Evolutionary conservation across 192 early-diverging fungal genomes (phyloP).

Genomic region (Coemansia sp.): DNA sequence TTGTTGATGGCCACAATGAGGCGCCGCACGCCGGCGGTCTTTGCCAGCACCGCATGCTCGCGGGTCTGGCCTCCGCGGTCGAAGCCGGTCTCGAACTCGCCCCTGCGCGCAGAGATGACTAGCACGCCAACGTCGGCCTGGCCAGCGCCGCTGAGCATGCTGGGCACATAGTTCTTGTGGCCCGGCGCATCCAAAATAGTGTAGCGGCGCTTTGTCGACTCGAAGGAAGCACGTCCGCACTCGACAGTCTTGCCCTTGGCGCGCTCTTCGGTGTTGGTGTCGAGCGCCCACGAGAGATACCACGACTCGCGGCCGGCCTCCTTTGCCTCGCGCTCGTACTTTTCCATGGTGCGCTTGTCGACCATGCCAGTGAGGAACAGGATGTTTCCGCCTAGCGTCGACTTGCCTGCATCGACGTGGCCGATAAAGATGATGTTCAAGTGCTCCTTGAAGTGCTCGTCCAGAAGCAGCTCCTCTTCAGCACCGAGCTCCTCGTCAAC

Average conservation of each 20-base stretch:
- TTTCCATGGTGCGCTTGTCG: constrained; percentile 99
- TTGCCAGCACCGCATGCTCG: constrained; percentile 96
- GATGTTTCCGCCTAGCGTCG: constrained; percentile 98
- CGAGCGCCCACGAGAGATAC: constrained; percentile 99
- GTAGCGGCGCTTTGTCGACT: constrained; percentile 92
- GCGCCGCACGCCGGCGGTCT: constrained; percentile 94
- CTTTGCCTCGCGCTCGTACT: constrained; percentile 98
- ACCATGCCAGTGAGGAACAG: constrained; percentile 97
- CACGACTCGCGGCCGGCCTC: constrained; percentile 96
- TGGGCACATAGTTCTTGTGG: constrained; percentile 97
- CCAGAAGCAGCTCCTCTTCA: constrained; percentile 66
- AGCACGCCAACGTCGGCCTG: constrained; percentile 97
- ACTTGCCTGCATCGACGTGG: constrained; percentile 98
- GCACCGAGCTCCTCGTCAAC: constrained; percentile 22
- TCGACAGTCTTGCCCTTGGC: constrained; percentile 99
- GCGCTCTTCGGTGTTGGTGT: constrained; percentile 95
- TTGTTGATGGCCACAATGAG: constrained; percentile 97
- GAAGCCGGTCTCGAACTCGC: constrained; percentile 99
- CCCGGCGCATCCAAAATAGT: constrained; percentile 99
- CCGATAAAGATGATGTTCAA: constrained; percentile 98
- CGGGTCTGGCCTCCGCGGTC: constrained; percentile 98
- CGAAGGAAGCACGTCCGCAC: constrained; percentile 97
- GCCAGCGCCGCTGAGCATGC: constrained; percentile 95
- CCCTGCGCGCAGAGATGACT: constrained; percentile 95
- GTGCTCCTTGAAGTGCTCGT: constrained; percentile 90